Evolutionary conservation across 805 yeast genomes (phyloP), one percentile per base, ranked within the genome.

Genomic region (Saturnispora sekii): DNA sequence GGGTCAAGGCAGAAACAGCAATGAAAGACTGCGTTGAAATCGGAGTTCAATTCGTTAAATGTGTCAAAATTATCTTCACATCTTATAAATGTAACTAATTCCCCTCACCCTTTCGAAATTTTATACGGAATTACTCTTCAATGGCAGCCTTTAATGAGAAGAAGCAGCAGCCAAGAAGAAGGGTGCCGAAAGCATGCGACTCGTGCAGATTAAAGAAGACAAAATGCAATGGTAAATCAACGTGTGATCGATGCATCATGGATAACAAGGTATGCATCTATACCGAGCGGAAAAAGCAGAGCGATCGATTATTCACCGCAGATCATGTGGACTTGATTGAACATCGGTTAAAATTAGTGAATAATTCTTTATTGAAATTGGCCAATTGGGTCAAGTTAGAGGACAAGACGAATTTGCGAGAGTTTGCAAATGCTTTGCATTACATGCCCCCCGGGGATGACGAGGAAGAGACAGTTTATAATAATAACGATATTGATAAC

Each of bases 121-220:
- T 21, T 21, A 5, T 39, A 45, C 18, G n/a, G 40, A 5, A 11
- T 10, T 29, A n/a, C 9, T 14, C 34, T 26, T 16, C 15, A 34
- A 34, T 34, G 34, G 34, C 10, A n/a, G 41, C 16, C 26, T 7
- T 11, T 34, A 10, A 34, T 34, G 17, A 34, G n/a, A 11, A 31
- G n/a, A 36, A 40, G 10, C 15, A 29, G n/a, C 11, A 33, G 30
- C 31, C 31, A 46, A 77, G 76, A 60, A 74, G 71, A 56, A 58
- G 84, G 48, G 82, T 77, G 3, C 79, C 80, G 10, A 77, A 76
- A 52, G 83, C 83, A 5, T 77, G 84, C 51, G 82, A 77, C 54
- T 70, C 74, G 43, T 77, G 84, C 56, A 64, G 84, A 36, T 66
- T 77, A 45, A 77, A 77, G 54, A 77, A 77, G 61, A 77, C 81